These are phyloP conservation scores for Hypoxylon fragiforme DNA, from an alignment of 495 filamentous ascomycete genomes.

Conservation along the genomic window DNA sequence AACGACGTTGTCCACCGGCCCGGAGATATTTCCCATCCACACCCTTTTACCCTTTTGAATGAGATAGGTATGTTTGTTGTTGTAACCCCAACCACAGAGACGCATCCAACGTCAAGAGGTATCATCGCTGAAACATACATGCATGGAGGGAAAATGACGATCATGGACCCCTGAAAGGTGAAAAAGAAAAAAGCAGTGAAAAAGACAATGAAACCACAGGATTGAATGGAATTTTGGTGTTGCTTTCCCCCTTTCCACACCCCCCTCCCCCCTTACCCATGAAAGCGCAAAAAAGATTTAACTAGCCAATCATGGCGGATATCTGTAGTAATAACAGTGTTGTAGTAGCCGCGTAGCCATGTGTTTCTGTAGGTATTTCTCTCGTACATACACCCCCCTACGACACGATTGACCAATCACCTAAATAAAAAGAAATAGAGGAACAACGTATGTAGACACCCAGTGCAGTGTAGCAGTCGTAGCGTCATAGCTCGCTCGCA, in stretches of 20 bases:
- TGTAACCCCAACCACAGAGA: conserved; percentile 26
- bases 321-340: conserved; percentile 2
- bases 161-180: conserved; percentile 32
- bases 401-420: not conserved
- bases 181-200: not conserved
- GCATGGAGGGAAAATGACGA: conserved; percentile 21
- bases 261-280: not conserved
- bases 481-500: too few relatives aligned
- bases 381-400: conserved; percentile 5
- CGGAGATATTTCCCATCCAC: conserved; percentile 11
- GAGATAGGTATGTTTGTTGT: too few relatives aligned
- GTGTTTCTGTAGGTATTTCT: conserved; percentile 12
- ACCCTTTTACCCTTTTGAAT: conserved; percentile 18
- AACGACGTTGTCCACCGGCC: conserved; percentile 29
- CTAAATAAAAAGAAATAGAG: too few relatives aligned
- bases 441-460: too few relatives aligned
- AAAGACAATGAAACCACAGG: not conserved
- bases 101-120: conserved; percentile 33
- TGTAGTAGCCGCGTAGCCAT: conserved; percentile 25
- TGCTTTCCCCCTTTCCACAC: not conserved
- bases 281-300: too few relatives aligned
- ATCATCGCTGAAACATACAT: conserved; percentile 34
- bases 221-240: conserved; percentile 11
- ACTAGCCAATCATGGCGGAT: too few relatives aligned
- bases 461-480: too few relatives aligned